phyloP scores from a whole-genome alignment of 2,329 filamentous ascomycete species.

The Alternaria conjuncta region DNA sequence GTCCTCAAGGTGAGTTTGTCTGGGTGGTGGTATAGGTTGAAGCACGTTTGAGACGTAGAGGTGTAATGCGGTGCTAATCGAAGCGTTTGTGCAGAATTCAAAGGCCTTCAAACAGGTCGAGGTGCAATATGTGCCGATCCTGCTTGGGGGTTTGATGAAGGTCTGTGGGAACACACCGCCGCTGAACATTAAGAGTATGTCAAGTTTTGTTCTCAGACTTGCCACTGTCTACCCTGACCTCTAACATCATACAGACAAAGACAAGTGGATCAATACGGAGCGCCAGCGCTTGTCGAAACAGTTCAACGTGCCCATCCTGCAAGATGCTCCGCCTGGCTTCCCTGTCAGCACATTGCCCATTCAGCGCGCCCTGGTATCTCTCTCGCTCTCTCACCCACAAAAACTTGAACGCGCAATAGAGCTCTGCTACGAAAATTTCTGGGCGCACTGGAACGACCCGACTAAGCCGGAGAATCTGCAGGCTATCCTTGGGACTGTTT shows the following conservation, averaged over 20 bases:
- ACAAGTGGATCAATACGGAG: conserved; percentile 62
- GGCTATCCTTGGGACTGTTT: conserved; percentile 52
- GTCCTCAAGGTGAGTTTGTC: conserved; percentile 56
- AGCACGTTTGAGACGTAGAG: not conserved
- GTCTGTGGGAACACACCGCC: conserved; percentile 61
- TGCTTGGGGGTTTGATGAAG: conserved; percentile 67
- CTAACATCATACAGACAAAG: conserved; percentile 59
- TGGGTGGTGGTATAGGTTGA: not conserved
- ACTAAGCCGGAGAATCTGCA: conserved; percentile 54
- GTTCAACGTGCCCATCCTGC: conserved; percentile 62
- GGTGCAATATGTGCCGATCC: conserved; percentile 64
- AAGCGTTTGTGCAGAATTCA: conserved; percentile 54
- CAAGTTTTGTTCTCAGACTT: not conserved
- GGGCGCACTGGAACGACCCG: conserved; percentile 58
- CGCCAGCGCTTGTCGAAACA: conserved; percentile 60
- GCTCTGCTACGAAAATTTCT: conserved; percentile 59
- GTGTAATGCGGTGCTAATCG: not conserved
- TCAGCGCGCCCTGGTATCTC: conserved; percentile 60
- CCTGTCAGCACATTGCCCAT: conserved; percentile 59
- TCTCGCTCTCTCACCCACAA: conserved; percentile 53
- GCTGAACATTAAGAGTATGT: conserved; percentile 62
- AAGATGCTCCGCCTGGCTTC: conserved; percentile 57
- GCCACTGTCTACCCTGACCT: not conserved
- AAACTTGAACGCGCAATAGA: conserved; percentile 52
- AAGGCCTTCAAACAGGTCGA: conserved; percentile 62